Evolutionary conservation across 1,284 basidiomycete genomes (phyloP), one percentile per base, ranked within the genome.

Genomic region (Hemileia vastatrix): DNA sequence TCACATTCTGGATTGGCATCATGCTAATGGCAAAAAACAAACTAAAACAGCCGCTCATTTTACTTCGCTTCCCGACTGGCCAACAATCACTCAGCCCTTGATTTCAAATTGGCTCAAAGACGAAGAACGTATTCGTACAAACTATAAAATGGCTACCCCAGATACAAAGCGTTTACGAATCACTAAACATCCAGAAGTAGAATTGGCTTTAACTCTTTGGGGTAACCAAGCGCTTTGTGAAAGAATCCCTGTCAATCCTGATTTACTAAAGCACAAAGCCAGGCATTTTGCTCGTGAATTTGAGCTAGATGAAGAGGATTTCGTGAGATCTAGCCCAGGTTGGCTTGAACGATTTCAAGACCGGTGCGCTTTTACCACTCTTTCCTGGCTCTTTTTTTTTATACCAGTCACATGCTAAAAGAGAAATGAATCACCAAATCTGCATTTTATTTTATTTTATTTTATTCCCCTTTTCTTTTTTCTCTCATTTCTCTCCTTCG

Each of bases 1-100:
- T 8, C 49, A 61, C 53, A 24, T 61, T 6, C 18, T 61, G 6
- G 52, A 61, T 61, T 61, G 58, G 58, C 19, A 61, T 24, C 24
- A 61, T 24, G 19, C 27, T 1, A 61, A 54, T 51, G 49, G 58
- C 3, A 31, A 54, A 33, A 61, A 54, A n/a, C 58, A 61, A 21
- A 27, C 58, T 32, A 53, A 54, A 18, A 54, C 50, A 6, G 36
- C 40, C 15, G 15, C 9, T 4, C 58, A 61, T 40, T 61, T 61
- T 54, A 6, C 13, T 27, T 13, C 24, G 15, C 33, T 54, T 11
- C 54, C 53, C 40, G 36, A 50, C 6, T 18, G 54, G 4, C n/a
- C 54, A 13, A 54, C 44, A 31, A 54, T 61, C 13, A 61, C 33
- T 27, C 58, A 61, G 45, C 58, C 58, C 23, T 13, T 47, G 9